Percentiles rank a stretch among this genome's conserved stretches.
Evolutionary conservation across 2,329 filamentous ascomycete species (phyloP).

Genomic region (Elsinoe arachidis): DNA sequence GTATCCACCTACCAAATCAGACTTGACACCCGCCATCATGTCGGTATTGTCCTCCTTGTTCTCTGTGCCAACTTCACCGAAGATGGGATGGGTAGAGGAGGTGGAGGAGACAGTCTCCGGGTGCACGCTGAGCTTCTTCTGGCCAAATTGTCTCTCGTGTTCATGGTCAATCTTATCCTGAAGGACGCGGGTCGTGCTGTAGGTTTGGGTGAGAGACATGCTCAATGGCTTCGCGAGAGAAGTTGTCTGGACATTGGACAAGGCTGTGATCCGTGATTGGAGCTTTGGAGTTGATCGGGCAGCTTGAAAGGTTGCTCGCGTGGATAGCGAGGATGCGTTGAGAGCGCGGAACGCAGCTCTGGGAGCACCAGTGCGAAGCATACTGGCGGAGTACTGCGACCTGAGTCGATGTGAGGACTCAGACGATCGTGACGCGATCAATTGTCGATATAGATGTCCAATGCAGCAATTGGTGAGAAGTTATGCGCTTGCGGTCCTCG

Average conservation of each 20-base stretch:
- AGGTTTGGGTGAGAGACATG: slow-evolving; percentile 19
- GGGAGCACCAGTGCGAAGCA: slow-evolving; percentile 39
- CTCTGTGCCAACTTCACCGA: slow-evolving; percentile 30
- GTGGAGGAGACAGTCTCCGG: slow-evolving; percentile 53
- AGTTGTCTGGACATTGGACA: slow-evolving; percentile 25
- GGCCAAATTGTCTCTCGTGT: slow-evolving; percentile 45
- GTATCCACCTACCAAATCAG: slow-evolving; percentile 25
- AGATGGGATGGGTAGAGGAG: slow-evolving; percentile 41
- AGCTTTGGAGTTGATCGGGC: slow-evolving; percentile 24
- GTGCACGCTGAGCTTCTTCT: slow-evolving; percentile 49
- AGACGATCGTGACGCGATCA: background rate
- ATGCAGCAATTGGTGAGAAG: background rate
- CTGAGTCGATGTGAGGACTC: background rate
- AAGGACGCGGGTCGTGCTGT: slow-evolving; percentile 19
- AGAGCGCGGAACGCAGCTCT: slow-evolving; percentile 34
- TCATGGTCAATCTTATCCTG: slow-evolving; percentile 46
- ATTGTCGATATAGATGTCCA: background rate
- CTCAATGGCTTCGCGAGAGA: slow-evolving; percentile 29
- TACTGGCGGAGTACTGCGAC: slow-evolving; percentile 19
- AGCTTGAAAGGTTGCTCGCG: slow-evolving; percentile 20
- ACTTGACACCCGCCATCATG: slow-evolving; percentile 39
- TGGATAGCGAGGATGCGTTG: slow-evolving; percentile 22
- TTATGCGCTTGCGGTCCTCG: background rate
- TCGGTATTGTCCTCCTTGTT: slow-evolving; percentile 30
- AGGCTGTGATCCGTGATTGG: slow-evolving; percentile 36